Conservation (phyloP, 2,329 filamentous ascomycete species). For the Trichoderma sp. region DNA sequence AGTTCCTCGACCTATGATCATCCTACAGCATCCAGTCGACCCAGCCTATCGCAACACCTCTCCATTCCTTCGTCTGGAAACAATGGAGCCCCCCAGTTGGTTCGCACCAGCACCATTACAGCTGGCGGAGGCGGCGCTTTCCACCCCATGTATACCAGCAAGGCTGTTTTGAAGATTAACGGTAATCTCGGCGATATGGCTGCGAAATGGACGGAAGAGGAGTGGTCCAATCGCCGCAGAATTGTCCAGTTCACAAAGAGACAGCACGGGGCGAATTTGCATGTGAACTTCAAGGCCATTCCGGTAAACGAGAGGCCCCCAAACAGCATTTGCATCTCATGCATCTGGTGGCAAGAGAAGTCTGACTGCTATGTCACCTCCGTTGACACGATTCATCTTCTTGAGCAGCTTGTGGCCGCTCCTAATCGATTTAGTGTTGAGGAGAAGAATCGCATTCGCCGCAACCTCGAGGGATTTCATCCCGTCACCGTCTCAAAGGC, state of each 20-base stretch:
- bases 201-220: conserved; percentile 79
- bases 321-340: conserved; percentile 92
- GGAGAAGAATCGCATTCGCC: conserved; percentile 96
- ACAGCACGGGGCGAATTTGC: conserved; percentile 81
- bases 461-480: conserved; percentile 92
- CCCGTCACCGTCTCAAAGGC: conserved; percentile 92
- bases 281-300: conserved; percentile 77
- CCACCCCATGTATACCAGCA: conserved; percentile 82
- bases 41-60: conserved; percentile 53
- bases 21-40: conserved; percentile 47
- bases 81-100: conserved; percentile 51
- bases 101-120: conserved; percentile 60
- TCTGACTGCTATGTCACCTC: conserved; percentile 91
- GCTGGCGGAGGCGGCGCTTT: conserved; percentile 54
- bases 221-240: conserved; percentile 76
- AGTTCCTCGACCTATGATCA: conserved; percentile 49
- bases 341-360: conserved; percentile 96
- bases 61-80: conserved; percentile 50
- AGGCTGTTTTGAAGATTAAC: conserved; percentile 81
- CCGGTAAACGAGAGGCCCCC: conserved; percentile 76
- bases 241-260: conserved; percentile 87
- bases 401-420: conserved; percentile 82
- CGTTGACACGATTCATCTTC: conserved; percentile 93
- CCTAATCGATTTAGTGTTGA: conserved; percentile 86
- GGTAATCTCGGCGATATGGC: conserved; percentile 86